phyloP scores from a whole-genome alignment of 1,284 basidiomycete genomes.

The Agaricales sp. region DNA sequence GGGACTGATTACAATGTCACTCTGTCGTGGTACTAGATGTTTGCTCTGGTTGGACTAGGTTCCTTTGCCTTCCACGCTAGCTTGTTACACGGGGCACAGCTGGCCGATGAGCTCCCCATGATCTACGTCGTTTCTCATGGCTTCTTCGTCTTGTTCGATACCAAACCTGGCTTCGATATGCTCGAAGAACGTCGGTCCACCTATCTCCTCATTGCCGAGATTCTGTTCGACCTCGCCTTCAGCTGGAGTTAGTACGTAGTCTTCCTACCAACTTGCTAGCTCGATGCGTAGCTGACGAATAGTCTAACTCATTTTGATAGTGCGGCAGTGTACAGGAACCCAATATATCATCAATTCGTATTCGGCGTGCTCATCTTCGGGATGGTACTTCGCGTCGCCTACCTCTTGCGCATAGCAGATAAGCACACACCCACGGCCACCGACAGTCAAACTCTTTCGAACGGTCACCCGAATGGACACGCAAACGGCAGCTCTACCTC shows the following conservation, averaged over 20 bases:
- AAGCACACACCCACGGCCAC: slow-evolving; percentile 30
- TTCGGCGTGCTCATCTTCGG: slow-evolving; percentile 43
- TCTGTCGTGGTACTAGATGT: slow-evolving; percentile 27
- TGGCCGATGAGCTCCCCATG: slow-evolving; percentile 34
- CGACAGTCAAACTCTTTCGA: slow-evolving; percentile 29
- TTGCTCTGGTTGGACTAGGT: slow-evolving; percentile 50
- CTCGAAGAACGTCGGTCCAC: slow-evolving; percentile 22
- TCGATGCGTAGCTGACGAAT: slow-evolving; percentile 2
- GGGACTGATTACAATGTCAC: background rate
- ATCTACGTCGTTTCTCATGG: slow-evolving; percentile 48
- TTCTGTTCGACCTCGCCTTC: slow-evolving; percentile 44
- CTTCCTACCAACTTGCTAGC: background rate
- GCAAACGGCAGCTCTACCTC: slow-evolving; percentile 27
- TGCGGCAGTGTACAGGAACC: slow-evolving; percentile 44
- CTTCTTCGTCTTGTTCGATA: slow-evolving; percentile 46
- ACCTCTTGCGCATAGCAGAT: slow-evolving; percentile 36
- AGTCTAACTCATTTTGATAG: slow-evolving; percentile 21
- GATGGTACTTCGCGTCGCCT: slow-evolving; percentile 32
- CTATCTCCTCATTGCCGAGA: slow-evolving; percentile 20
- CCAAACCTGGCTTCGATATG: slow-evolving; percentile 33
- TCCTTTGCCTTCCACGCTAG: slow-evolving; percentile 64
- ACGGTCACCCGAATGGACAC: slow-evolving; percentile 36
- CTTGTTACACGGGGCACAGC: slow-evolving; percentile 35
- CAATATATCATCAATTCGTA: slow-evolving; percentile 56
- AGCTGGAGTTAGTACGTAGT: slow-evolving; percentile 51